These are phyloP conservation scores for Fonsecaea pugnacius DNA, from an alignment of 2,329 filamentous ascomycete genomes.

Conservation along the genomic window DNA sequence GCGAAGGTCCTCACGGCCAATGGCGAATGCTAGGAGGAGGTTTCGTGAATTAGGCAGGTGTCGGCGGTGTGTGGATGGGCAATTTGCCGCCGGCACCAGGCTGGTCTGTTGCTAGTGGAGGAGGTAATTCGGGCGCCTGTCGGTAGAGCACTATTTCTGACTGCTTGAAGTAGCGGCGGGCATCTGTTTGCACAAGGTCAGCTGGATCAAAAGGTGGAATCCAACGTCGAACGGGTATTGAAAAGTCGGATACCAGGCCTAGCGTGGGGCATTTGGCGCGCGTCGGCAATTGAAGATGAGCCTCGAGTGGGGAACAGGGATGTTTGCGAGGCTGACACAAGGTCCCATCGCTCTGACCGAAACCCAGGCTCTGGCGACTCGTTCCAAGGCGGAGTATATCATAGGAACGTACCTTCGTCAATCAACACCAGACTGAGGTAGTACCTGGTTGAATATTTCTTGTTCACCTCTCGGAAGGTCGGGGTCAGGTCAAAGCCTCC, in stretches of 20 bases:
- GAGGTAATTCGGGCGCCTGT: conserved; percentile 59
- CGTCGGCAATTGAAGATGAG: neutral
- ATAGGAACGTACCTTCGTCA: conserved; percentile 72
- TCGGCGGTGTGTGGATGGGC: conserved; percentile 31
- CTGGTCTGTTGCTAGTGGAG: conserved; percentile 35
- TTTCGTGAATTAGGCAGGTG: conserved; percentile 33
- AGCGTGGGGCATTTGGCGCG: conserved; percentile 24
- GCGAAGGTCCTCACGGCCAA: neutral
- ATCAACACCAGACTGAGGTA: conserved; percentile 96
- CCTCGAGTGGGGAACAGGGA: neutral
- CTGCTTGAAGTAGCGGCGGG: conserved; percentile 97
- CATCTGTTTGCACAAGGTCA: conserved; percentile 60
- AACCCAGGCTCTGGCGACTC: neutral
- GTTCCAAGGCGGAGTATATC: conserved; percentile 18
- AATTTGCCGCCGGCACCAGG: conserved; percentile 36
- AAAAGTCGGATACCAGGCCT: conserved; percentile 6
- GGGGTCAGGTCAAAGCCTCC: conserved; percentile 97
- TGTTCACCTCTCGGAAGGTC: conserved; percentile 99
- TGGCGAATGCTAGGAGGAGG: neutral
- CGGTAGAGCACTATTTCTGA: conserved; percentile 97
- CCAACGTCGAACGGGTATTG: neutral
- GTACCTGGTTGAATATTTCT: conserved; percentile 98
- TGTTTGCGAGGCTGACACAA: neutral
- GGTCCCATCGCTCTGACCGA: neutral
- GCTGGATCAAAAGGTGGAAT: neutral